Evolutionary conservation across 2,329 filamentous ascomycete genomes (phyloP), one percentile per base, ranked within the genome.

Genomic region (Bipolaris oryzae): DNA sequence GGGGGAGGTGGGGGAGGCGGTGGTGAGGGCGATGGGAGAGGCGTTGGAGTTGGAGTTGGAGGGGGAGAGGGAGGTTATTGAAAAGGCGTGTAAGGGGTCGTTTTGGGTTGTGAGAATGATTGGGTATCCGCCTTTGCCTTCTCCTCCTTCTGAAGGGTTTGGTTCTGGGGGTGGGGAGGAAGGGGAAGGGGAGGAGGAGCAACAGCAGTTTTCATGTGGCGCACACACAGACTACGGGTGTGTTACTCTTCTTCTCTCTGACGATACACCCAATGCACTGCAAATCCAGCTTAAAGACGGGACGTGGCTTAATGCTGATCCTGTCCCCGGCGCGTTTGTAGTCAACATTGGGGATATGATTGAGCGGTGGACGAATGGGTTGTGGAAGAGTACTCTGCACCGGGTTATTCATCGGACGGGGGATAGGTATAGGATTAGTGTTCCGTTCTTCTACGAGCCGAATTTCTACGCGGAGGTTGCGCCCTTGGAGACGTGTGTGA

Each of bases 331-430:
- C 15, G 72, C 77, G 0, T 81, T 80, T 51, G 79, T 82, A 2
- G 78, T 82, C 5, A 82, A 82, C 58, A 78, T 82, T 43, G 80
- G 80, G 0, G 80, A 82, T 59, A 78, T 82, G 76, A 75, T 82
- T 58, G 76, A 80, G 68, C 66, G 77, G 41, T 80, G 78, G 77
- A 80, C 79, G 15, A 77, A 77, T 47, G 79, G 77, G 31, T 23
- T 74, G 42, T 80, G 78, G 71, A 75, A 76, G 57, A 75, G 69
- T 21, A 81, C 80, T 1, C 61, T 74, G 33, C 80, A 82, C 67
- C 67, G 80, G 4, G 80, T 82, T 9, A 71, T 82, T 3, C 80
- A 82, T 60, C 59, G 68, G 1, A 74, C 73, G 0, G 66, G 67
- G 7, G 15, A 42, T n/a, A 70, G 63, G 6, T 79, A 76, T 44